phyloP scores from a whole-genome alignment of 768 basidiomycete species.

The Termitomyces titanicus region DNA sequence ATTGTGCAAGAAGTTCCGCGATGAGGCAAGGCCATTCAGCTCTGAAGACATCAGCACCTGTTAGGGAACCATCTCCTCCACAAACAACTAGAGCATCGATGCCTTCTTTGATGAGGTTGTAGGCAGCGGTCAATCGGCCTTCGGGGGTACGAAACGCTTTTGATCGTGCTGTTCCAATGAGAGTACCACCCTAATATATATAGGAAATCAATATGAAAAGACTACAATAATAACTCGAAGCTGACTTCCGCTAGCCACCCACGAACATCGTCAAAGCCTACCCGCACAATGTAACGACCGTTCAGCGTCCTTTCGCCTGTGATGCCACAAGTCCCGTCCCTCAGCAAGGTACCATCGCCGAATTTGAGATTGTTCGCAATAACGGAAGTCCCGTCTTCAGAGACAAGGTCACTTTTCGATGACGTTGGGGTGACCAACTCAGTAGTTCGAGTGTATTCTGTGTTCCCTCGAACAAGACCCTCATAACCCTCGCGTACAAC shows the following conservation, averaged over 20 bases:
- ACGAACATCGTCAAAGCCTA: conserved; percentile 97
- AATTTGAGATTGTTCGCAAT: conserved; percentile 77
- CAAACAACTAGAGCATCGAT: conserved; percentile 97
- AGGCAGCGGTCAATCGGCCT: conserved; percentile 84
- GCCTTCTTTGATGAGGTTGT: conserved; percentile 92
- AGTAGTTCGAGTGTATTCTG: conserved; percentile 26
- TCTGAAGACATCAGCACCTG: conserved; percentile 92
- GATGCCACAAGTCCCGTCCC: conserved; percentile 80
- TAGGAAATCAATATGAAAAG: neutral
- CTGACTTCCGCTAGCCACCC: conserved; percentile 89
- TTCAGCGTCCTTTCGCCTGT: conserved; percentile 70
- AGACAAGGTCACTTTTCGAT: conserved; percentile 1
- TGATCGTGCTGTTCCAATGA: conserved; percentile 92
- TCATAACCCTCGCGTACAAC: conserved; percentile 98
- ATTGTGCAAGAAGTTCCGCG: conserved; percentile 56
- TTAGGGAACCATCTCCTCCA: conserved; percentile 95
- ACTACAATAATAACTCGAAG: conserved; percentile 1
- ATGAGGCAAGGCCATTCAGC: conserved; percentile 93
- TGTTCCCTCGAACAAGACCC: conserved; percentile 93
- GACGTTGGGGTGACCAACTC: conserved; percentile 10
- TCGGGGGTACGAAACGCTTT: conserved; percentile 80
- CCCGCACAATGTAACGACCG: conserved; percentile 89
- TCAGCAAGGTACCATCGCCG: conserved; percentile 73
- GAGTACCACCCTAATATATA: conserved; percentile 74
- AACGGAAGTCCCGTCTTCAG: conserved; percentile 13